These are phyloP conservation scores for Saccharomycopsis sp. DNA, from an alignment of 805 yeast species.

Conservation along the genomic window DNA sequence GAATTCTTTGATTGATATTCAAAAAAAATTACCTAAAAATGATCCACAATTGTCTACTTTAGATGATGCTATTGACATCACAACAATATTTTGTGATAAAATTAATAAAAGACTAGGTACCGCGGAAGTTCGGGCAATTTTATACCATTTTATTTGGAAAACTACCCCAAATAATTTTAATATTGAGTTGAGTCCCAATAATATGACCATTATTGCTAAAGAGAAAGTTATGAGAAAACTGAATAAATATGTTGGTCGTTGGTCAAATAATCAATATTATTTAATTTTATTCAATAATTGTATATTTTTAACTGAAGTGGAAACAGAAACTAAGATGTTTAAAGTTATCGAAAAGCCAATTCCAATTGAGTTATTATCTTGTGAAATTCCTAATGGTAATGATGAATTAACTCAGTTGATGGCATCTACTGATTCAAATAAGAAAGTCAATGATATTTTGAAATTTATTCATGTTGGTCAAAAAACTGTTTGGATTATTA, in stretches of 20 bases:
- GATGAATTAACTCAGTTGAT: slow-evolving; percentile 1
- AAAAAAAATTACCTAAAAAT: background rate
- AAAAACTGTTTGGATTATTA: slow-evolving; percentile 7
- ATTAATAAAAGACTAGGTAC: slow-evolving; percentile 13
- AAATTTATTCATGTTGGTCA: slow-evolving; percentile 13
- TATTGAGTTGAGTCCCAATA: slow-evolving; percentile 9
- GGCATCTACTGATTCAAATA: slow-evolving; percentile 2
- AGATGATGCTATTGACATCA: slow-evolving; percentile 8
- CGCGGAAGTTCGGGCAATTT: slow-evolving; percentile 13
- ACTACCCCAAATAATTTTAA: slow-evolving; percentile 10
- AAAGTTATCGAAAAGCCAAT: slow-evolving; percentile 13
- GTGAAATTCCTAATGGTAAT: slow-evolving; percentile 6
- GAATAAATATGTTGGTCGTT: slow-evolving; percentile 3
- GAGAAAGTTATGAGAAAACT: slow-evolving; percentile 1
- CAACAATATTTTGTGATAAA: slow-evolving; percentile 13
- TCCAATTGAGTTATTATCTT: slow-evolving; percentile 10
- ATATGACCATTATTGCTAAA: slow-evolving; percentile 7
- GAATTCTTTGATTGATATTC: slow-evolving; percentile 12
- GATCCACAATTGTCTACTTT: slow-evolving; percentile 10
- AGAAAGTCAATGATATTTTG: slow-evolving; percentile 3
- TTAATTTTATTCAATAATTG: slow-evolving; percentile 13
- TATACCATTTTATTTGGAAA: slow-evolving; percentile 12
- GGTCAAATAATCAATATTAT: slow-evolving; percentile 2
- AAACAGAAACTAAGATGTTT: slow-evolving; percentile 8
- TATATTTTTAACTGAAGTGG: slow-evolving; percentile 11